Base-by-base conservation (phyloP, 495 filamentous ascomycete species). In the Aspergillus sclerotiicarbonarius region DNA sequence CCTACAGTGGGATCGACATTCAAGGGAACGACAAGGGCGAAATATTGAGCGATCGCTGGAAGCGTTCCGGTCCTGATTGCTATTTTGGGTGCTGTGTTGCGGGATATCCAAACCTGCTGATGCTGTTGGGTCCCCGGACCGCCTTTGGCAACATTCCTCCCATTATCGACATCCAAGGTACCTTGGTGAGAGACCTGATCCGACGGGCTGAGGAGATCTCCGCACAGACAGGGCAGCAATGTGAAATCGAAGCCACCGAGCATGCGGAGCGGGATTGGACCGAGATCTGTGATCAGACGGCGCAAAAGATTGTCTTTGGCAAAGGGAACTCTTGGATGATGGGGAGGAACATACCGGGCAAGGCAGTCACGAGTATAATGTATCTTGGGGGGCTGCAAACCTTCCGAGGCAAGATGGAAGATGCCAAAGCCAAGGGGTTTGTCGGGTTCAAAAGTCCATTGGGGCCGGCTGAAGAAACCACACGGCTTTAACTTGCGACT, bases 101-200 rank as follows among this genome's bases (percentile, higher is more conserved):
- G 2, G 73, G 72, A 0, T 84, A 57, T 51, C 68, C 56, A n/a
- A 64, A 61, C 52, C 74, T 66, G 3, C 50, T 80, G 59, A 66
- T 74, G 48, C 54, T 73, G 0, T 73, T 73, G 54, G 82, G 82
- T 0, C 76, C 77, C 1, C 68, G 75, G 9, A 62, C 57, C 2
- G 70, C 71, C 2, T 75, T 82, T 48, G 63, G 66, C 30, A 85
- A 83, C 59, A 74, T 76, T 1, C 79, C 80, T 7, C 66, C 68
- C 0, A 63, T 59, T 12, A 64, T 76, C 31, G 80, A 84, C 57
- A 58, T 75, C 5, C 76, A 83, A 55, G 76, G 62, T 30, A 46
- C 55, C 1, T 62, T 60, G 30, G 31, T 54, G 3, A 35, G 41
- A n/a, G 59, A 54, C 5, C n/a, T 56, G 43, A 57, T 62, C 10